Percentiles rank a stretch among this genome's conserved stretches.
These are phyloP conservation scores for Eucalyptus grandis DNA, from an alignment of 345 rosid species.

Conservation along the genomic window DNA sequence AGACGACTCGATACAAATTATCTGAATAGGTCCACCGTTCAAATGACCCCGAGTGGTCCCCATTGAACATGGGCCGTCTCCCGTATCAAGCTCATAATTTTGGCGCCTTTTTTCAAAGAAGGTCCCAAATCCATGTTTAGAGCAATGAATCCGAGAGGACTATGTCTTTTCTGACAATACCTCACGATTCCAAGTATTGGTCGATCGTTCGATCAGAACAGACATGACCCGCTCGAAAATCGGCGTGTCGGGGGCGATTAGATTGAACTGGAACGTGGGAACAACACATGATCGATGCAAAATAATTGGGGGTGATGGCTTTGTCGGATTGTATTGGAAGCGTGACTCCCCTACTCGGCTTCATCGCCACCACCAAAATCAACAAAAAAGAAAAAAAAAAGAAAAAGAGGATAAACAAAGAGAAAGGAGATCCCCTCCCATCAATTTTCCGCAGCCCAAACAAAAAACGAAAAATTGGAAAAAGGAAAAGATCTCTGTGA, in stretches of 20 bases:
- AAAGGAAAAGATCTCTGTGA: background rate
- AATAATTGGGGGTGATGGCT: background rate
- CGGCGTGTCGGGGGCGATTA: too few species aligned
- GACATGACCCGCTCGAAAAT: rapidly evolving
- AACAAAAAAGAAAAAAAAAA: too few species aligned
- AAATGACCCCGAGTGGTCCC: background rate
- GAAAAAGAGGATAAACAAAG: too few species aligned
- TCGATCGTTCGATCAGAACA: rapidly evolving
- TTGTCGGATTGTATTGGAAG: background rate
- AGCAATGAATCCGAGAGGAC: background rate
- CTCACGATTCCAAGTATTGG: too few species aligned
- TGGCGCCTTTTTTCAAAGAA: background rate
- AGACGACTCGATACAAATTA: background rate
- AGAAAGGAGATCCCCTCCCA: background rate
- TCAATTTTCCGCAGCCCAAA: background rate
- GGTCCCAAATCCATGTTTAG: background rate
- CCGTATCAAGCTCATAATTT: background rate
- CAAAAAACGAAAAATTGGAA: background rate
- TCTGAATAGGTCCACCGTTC: background rate
- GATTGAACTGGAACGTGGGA: background rate
- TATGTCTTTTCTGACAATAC: too few species aligned
- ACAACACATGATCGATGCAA: background rate
- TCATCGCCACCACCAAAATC: background rate
- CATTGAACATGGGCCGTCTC: too few species aligned
- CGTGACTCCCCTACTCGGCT: background rate